A percentile compares a stretch with the other conserved stretches of the same genome.
phyloP scores from a whole-genome alignment of 1,284 basidiomycete genomes.

The Moesziomyces antarcticus region DNA sequence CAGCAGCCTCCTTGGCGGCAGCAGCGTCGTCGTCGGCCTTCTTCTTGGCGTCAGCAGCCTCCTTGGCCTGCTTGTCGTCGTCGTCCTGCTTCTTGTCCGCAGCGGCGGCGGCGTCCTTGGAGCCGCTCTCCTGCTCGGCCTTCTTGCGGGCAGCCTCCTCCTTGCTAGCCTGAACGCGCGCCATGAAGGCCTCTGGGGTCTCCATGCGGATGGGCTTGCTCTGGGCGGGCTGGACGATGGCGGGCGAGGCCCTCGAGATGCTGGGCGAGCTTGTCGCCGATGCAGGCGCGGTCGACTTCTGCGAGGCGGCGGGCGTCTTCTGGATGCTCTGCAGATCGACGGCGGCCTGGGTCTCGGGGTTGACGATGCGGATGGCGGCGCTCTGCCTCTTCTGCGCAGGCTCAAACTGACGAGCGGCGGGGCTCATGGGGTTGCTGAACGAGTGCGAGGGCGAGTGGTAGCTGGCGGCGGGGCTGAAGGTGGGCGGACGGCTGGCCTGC shows the following conservation, averaged over 20 bases:
- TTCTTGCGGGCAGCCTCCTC: conserved; percentile 57
- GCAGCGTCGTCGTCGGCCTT: conserved; percentile 47
- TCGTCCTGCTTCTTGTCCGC: conserved; percentile 30
- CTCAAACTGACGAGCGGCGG: conserved; percentile 65
- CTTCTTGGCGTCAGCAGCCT: conserved; percentile 42
- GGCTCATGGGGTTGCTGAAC: conserved; percentile 64
- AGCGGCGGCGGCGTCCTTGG: conserved; percentile 41
- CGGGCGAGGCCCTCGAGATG: conserved; percentile 30
- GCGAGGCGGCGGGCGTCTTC: conserved; percentile 28
- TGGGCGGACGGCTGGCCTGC: conserved; percentile 33
- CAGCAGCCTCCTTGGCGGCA: conserved; percentile 30
- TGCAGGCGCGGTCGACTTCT: conserved; percentile 30
- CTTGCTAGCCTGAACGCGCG: conserved; percentile 51
- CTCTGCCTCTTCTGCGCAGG: conserved; percentile 62
- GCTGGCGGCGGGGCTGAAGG: conserved; percentile 41
- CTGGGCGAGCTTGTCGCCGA: conserved; percentile 35
- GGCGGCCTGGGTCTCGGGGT: conserved; percentile 66
- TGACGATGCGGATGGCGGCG: conserved; percentile 66
- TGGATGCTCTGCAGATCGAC: conserved; percentile 60
- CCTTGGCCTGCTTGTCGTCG: conserved; percentile 36
- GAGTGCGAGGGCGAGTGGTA: conserved; percentile 59
- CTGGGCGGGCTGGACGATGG: conserved; percentile 40
- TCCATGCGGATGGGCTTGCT: conserved; percentile 58
- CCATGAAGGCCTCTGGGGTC: conserved; percentile 60
- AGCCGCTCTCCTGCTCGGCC: conserved; percentile 38